These are phyloP conservation scores for Tolypocladium guangdongense DNA, from an alignment of 2,329 filamentous ascomycete genomes.

Conservation along the genomic window DNA sequence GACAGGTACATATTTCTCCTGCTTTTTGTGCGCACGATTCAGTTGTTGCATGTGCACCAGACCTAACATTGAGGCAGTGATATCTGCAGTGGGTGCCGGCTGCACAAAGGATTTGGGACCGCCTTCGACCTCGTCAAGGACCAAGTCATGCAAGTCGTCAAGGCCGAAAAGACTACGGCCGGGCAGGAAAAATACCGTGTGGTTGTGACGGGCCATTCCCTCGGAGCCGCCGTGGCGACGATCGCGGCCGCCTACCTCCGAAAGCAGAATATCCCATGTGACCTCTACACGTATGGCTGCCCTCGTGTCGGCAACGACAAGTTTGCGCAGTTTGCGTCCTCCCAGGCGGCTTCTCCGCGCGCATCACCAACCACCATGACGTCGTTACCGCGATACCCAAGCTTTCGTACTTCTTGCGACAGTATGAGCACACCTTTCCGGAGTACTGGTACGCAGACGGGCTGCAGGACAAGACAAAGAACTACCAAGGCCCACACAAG, in stretches of 20 bases:
- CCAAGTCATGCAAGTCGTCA: constrained; percentile 31
- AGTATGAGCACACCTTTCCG: constrained; percentile 53
- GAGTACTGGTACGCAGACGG: constrained; percentile 49
- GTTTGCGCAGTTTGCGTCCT: constrained; percentile 25
- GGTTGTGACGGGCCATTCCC: constrained; percentile 53
- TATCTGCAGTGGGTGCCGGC: constrained; percentile 30
- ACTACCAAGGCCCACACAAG: constrained; percentile 8
- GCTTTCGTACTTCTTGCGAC: constrained; percentile 27
- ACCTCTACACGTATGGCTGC: constrained; percentile 56
- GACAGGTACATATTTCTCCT: not conserved
- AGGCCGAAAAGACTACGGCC: constrained; percentile 29
- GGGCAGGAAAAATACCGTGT: constrained; percentile 29
- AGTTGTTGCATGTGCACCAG: constrained; percentile 12
- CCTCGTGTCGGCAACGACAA: constrained; percentile 53
- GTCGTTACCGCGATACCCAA: constrained; percentile 54
- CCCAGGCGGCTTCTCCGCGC: not conserved
- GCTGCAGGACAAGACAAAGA: constrained; percentile 19
- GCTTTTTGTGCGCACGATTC: not conserved
- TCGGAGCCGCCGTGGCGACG: constrained; percentile 54
- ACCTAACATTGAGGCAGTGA: constrained; percentile 8
- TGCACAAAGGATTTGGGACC: constrained; percentile 45
- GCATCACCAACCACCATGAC: constrained; percentile 54
- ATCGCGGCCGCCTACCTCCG: constrained; percentile 48
- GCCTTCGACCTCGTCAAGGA: constrained; percentile 42
- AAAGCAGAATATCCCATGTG: constrained; percentile 28